Evolutionary conservation across 345 rosid species (phyloP).

Genomic region (Hibiscus trionum): DNA sequence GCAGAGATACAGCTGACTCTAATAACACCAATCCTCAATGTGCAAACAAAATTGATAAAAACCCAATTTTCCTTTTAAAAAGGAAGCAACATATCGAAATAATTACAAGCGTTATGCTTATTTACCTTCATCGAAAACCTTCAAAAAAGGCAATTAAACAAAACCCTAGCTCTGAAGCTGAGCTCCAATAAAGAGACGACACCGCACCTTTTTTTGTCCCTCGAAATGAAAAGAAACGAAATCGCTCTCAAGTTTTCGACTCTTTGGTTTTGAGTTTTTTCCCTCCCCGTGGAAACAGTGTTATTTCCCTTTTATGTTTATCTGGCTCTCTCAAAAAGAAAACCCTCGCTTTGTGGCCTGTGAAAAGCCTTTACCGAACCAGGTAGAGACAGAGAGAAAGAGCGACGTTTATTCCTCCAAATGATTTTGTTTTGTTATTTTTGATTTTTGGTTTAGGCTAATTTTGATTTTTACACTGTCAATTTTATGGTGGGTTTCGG

Average conservation of each 20-base stretch:
- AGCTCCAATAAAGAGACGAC: slow-evolving; percentile 6
- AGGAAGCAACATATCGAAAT: not conserved
- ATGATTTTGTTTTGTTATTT: not conserved
- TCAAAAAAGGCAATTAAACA: not conserved
- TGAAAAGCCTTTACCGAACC: slow-evolving; percentile 19
- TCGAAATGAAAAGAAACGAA: not conserved
- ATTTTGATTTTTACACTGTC: slow-evolving; percentile 10
- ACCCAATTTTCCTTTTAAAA: not conserved
- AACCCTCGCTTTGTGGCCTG: slow-evolving; percentile 24
- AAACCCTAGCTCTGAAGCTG: slow-evolving; percentile 34
- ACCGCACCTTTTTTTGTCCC: no score
- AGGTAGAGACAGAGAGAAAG: slow-evolving; percentile 10
- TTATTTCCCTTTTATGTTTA: not conserved
- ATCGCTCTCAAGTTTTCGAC: not conserved
- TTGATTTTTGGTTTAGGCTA: not conserved
- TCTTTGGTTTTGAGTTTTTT: slow-evolving; percentile 5
- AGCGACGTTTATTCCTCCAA: slow-evolving; percentile 25
- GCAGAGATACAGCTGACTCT: slow-evolving; percentile 6
- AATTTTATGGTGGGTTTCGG: slow-evolving; percentile 23
- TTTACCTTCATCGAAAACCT: slow-evolving; percentile 17
- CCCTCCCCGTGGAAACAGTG: slow-evolving; percentile 11
- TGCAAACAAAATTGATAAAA: slow-evolving; percentile 5
- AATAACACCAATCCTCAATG: slow-evolving; percentile 10
- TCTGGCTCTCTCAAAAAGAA: slow-evolving; percentile 6
- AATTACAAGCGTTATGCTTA: not conserved